Percentiles rank a stretch among this genome's conserved stretches.
Conservation (phyloP, 495 filamentous ascomycete species). For the Neurospora sp. region DNA sequence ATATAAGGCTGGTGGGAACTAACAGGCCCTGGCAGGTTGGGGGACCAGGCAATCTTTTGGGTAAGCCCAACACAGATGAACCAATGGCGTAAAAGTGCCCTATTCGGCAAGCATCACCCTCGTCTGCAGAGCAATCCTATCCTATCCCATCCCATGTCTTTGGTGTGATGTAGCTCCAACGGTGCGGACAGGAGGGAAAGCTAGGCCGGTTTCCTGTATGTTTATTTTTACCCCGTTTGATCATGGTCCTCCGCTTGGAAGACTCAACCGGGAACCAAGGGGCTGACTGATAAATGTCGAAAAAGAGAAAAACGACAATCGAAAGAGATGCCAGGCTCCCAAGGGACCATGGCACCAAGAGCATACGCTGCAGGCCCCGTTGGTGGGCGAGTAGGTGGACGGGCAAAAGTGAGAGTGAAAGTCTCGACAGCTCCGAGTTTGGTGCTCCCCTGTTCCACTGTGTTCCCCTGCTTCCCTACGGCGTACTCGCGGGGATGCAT, state of each 20-base stretch:
- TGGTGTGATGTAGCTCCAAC: not conserved
- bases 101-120: conserved; percentile 8
- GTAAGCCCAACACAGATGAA: conserved; percentile 5
- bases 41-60: not conserved
- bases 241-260: not conserved
- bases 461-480: conserved; percentile 5
- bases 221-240: not conserved
- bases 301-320: not conserved
- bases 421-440: not conserved
- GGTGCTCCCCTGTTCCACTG: not conserved
- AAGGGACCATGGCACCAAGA: not conserved
- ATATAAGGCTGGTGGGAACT: conserved; percentile 18
- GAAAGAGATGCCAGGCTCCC: not conserved
- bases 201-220: not conserved
- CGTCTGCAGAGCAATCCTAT: not conserved
- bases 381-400: not conserved
- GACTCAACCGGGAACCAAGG: not conserved
- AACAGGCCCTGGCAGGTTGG: not conserved
- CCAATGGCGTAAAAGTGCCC: conserved; percentile 9
- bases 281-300: not conserved
- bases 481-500: conserved; percentile 3
- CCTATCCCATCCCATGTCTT: not conserved
- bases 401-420: not conserved
- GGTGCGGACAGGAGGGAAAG: not conserved
- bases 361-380: not conserved